Evolutionary conservation across 2,329 filamentous ascomycete species (phyloP).

Genomic region (Coniella lustricola): DNA sequence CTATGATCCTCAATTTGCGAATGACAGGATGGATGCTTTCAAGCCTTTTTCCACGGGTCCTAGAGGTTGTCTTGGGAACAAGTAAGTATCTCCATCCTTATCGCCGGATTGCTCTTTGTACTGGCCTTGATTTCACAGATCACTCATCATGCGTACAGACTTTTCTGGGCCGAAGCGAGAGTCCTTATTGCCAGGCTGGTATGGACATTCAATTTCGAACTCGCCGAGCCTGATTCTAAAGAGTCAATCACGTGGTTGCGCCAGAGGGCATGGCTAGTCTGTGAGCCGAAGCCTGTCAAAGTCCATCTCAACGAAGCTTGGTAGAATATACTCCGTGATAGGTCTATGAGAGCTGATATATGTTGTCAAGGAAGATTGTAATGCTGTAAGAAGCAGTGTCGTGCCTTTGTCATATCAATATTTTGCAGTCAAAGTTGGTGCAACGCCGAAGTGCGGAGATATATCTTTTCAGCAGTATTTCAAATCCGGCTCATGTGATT

Average conservation of each 20-base stretch:
- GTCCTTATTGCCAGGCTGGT: not conserved
- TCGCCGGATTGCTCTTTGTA: not conserved
- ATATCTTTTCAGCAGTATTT: too few relatives aligned
- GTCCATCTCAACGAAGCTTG: not conserved
- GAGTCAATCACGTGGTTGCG: not conserved
- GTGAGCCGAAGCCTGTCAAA: not conserved
- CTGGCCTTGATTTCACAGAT: not conserved
- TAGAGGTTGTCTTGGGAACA: conserved; percentile 9
- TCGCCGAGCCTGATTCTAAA: not conserved
- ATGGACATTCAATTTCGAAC: not conserved
- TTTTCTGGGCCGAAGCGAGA: not conserved
- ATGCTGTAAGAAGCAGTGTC: too few relatives aligned
- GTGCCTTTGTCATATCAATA: too few relatives aligned
- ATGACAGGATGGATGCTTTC: not conserved
- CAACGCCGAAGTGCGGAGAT: too few relatives aligned
- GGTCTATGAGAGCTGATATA: too few relatives aligned
- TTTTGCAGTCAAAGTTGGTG: too few relatives aligned
- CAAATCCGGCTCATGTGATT: too few relatives aligned
- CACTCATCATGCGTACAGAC: not conserved
- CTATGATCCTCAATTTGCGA: not conserved
- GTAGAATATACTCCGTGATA: not conserved
- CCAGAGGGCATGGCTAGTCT: not conserved
- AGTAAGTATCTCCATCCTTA: not conserved
- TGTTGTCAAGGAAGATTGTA: too few relatives aligned
- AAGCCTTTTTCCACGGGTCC: conserved; percentile 7